These are phyloP conservation scores for Ceratocystis huliohia DNA, from an alignment of 2,329 filamentous ascomycete genomes.

Conservation along the genomic window DNA sequence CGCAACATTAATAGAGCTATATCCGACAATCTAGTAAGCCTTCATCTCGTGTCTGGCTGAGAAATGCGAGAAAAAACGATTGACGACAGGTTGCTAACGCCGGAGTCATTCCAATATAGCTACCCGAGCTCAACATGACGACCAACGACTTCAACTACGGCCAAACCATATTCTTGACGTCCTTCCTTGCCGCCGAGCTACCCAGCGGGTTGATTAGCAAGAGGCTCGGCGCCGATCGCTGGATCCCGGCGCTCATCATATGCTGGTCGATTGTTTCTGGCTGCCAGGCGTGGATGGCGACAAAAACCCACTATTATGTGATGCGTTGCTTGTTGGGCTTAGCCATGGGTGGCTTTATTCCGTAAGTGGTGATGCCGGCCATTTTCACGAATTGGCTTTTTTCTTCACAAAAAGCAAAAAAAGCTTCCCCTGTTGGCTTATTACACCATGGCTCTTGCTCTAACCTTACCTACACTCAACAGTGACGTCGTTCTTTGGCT, in stretches of 20 bases:
- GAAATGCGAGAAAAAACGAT: slow-evolving; percentile 8
- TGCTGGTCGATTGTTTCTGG: slow-evolving; percentile 32
- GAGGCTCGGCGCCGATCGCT: slow-evolving; percentile 37
- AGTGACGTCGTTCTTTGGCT: slow-evolving; percentile 27
- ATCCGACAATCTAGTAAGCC: slow-evolving; percentile 30
- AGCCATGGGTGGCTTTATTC: slow-evolving; percentile 40
- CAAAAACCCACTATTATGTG: slow-evolving; percentile 31
- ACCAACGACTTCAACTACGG: slow-evolving; percentile 37
- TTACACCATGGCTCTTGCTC: not conserved
- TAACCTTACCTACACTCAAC: not conserved
- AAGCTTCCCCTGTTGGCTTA: too few relatives aligned
- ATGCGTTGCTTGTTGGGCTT: slow-evolving; percentile 35
- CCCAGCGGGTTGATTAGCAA: slow-evolving; percentile 40
- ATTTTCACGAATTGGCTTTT: not conserved
- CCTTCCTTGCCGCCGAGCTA: slow-evolving; percentile 37
- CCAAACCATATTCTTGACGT: slow-evolving; percentile 33
- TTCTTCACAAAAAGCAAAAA: not conserved
- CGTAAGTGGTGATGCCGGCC: slow-evolving; percentile 26
- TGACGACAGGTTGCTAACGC: not conserved
- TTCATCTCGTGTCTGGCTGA: not conserved
- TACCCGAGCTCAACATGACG: slow-evolving; percentile 31
- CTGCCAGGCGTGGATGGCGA: slow-evolving; percentile 30
- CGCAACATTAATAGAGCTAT: slow-evolving; percentile 36
- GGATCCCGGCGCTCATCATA: slow-evolving; percentile 34
- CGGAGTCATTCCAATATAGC: slow-evolving; percentile 22